Evolutionary conservation across 768 basidiomycete species (phyloP).

Genomic region (Sporobolomyces pararoseus): DNA sequence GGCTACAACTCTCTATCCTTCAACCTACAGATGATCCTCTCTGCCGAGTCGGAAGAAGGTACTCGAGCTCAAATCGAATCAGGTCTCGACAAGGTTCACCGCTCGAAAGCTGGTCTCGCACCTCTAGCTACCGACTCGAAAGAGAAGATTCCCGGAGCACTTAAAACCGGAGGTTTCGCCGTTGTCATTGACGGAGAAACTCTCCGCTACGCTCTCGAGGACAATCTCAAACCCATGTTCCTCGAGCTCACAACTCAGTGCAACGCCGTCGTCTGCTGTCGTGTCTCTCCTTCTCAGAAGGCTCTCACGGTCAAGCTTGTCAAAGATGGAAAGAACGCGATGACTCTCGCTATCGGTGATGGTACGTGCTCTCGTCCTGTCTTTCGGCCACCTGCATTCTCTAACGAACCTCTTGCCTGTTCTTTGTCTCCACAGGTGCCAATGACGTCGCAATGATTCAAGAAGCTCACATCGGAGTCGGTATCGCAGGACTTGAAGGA

Average conservation of each 20-base stretch:
- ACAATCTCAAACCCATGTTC: slow-evolving; percentile 76
- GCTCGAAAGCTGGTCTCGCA: slow-evolving; percentile 45
- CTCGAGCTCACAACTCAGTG: slow-evolving; percentile 91
- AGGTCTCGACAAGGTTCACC: slow-evolving; percentile 89
- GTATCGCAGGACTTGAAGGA: slow-evolving; percentile 87
- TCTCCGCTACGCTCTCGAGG: slow-evolving; percentile 70
- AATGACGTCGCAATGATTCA: slow-evolving; percentile 99
- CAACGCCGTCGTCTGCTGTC: slow-evolving; percentile 95
- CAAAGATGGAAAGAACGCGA: slow-evolving; percentile 89
- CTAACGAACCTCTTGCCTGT: no score
- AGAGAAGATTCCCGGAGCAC: slow-evolving; percentile 33
- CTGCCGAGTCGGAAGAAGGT: slow-evolving; percentile 70
- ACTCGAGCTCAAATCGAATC: slow-evolving; percentile 84
- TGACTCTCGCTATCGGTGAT: slow-evolving; percentile 95
- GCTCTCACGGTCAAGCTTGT: slow-evolving; percentile 93
- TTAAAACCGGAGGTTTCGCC: slow-evolving; percentile 67
- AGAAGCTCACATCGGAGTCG: slow-evolving; percentile 96
- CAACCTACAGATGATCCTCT: slow-evolving; percentile 69
- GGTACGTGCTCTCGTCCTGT: slow-evolving; percentile 50
- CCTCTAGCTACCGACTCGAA: slow-evolving; percentile 31
- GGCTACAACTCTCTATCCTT: neutral
- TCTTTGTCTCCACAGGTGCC: slow-evolving; percentile 54
- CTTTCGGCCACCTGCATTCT: no score
- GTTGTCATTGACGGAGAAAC: slow-evolving; percentile 97
- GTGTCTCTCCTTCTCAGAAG: slow-evolving; percentile 96